Evolutionary conservation across 106 monocot species (phyloP).

Genomic region (Phalaenopsis aphrodite): DNA sequence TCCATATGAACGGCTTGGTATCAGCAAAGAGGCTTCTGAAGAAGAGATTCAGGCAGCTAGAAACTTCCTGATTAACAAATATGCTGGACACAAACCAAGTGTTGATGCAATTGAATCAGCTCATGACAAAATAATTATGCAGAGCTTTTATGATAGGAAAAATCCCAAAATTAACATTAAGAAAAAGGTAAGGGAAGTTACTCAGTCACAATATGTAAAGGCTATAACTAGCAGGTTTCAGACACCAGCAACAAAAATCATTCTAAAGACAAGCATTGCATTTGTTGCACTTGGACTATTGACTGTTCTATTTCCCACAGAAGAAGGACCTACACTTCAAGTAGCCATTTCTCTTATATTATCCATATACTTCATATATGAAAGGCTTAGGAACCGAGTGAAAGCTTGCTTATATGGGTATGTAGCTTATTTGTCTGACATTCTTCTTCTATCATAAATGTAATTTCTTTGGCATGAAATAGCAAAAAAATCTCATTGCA

Average conservation of each 20-base stretch:
- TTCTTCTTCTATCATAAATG: neutral
- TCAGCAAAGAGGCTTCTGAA: slow-evolving; percentile 87
- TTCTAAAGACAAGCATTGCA: slow-evolving; percentile 60
- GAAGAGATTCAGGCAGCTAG: slow-evolving; percentile 98
- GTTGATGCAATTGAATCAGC: slow-evolving; percentile 96
- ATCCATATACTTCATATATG: slow-evolving; percentile 76
- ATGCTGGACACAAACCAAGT: slow-evolving; percentile 79
- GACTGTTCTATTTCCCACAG: slow-evolving; percentile 84
- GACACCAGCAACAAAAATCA: slow-evolving; percentile 44
- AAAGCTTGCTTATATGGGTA: slow-evolving; percentile 85
- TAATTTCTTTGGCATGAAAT: neutral
- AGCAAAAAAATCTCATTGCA: neutral
- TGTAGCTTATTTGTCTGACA: slow-evolving; percentile 10
- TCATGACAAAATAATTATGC: slow-evolving; percentile 92
- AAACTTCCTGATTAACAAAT: slow-evolving; percentile 78
- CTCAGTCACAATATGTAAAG: slow-evolving; percentile 58
- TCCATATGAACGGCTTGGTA: slow-evolving; percentile 79
- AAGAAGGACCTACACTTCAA: slow-evolving; percentile 98
- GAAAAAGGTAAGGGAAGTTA: slow-evolving; percentile 74
- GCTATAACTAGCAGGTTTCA: slow-evolving; percentile 77
- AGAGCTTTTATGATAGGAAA: slow-evolving; percentile 73
- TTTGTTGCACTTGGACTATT: slow-evolving; percentile 70
- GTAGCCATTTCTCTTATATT: slow-evolving; percentile 76
- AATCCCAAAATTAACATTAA: slow-evolving; percentile 81
- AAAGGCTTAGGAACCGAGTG: slow-evolving; percentile 48